Conservation (phyloP, 106 monocot species). For the Acanthochlamys bracteata region DNA sequence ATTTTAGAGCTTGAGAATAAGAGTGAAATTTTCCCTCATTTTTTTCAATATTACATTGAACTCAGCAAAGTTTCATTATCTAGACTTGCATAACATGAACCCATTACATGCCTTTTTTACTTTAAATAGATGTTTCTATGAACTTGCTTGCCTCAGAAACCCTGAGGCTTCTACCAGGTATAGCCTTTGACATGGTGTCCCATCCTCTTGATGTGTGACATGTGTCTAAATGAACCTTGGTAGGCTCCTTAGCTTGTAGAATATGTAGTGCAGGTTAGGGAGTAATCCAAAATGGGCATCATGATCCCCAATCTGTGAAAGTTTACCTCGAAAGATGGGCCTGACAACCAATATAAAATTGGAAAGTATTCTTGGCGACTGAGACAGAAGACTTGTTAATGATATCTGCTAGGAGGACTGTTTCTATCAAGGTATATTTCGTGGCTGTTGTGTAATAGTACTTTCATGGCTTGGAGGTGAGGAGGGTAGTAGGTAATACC, state of each 20-base stretch:
- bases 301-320: constrained; percentile 80
- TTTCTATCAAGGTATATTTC: constrained; percentile 16
- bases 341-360: constrained; percentile 77
- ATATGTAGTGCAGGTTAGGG: constrained; percentile 64
- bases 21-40: too few species aligned
- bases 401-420: constrained; percentile 78
- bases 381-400: constrained; percentile 66
- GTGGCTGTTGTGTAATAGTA: constrained; percentile 62
- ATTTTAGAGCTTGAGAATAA: too few species aligned
- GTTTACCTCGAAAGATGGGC: constrained; percentile 42
- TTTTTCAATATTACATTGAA: too few species aligned
- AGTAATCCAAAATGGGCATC: constrained; percentile 79
- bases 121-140: not conserved
- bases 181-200: constrained; percentile 67
- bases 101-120: too few species aligned
- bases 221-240: constrained; percentile 54
- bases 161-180: constrained; percentile 81
- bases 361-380: constrained; percentile 42
- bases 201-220: constrained; percentile 79
- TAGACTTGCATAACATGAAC: too few species aligned
- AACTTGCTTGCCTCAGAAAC: constrained; percentile 15
- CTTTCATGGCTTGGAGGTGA: constrained; percentile 54
- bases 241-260: constrained; percentile 60
- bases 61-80: too few species aligned
- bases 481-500: constrained; percentile 68